Percentiles rank a stretch among this genome's conserved stretches.
phyloP scores from a whole-genome alignment of 805 yeast species.

The Hanseniaspora nectarophila region DNA sequence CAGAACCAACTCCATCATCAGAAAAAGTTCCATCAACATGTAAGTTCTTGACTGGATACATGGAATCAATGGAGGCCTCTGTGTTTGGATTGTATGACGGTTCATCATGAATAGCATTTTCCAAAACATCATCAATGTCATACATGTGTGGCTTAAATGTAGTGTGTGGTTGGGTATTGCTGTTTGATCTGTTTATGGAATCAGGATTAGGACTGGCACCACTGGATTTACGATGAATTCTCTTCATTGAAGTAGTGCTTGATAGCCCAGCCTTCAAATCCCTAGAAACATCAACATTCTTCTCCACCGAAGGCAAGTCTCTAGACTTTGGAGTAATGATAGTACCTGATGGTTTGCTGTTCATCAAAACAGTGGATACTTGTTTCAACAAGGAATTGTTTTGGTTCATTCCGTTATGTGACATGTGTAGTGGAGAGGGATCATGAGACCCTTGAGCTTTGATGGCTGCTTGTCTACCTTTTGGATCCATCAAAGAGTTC shows the following conservation, averaged over 20 bases:
- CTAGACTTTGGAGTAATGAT: slow-evolving; percentile 30
- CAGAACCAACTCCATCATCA: slow-evolving; percentile 17
- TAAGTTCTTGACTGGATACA: slow-evolving; percentile 10
- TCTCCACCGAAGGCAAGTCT: slow-evolving; percentile 24
- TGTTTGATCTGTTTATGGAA: background rate
- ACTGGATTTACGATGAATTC: slow-evolving; percentile 21
- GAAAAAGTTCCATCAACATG: slow-evolving; percentile 16
- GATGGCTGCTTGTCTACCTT: background rate
- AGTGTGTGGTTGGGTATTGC: background rate
- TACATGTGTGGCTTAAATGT: background rate
- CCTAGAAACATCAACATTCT: slow-evolving; percentile 24
- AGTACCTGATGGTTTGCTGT: slow-evolving; percentile 15
- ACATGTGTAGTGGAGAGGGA: background rate
- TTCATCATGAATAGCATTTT: background rate
- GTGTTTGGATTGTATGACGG: background rate
- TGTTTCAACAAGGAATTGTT: slow-evolving; percentile 8
- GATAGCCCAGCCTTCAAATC: slow-evolving; percentile 19
- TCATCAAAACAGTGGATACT: slow-evolving; percentile 9
- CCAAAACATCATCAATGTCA: slow-evolving; percentile 11
- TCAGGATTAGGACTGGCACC: slow-evolving; percentile 12
- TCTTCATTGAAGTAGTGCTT: slow-evolving; percentile 27
- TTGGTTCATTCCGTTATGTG: background rate
- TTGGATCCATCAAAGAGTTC: slow-evolving; percentile 4
- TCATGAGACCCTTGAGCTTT: background rate
- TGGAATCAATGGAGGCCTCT: slow-evolving; percentile 15